Base-by-base conservation (phyloP, 2,329 filamentous ascomycete species). In the Alternaria sp. region DNA sequence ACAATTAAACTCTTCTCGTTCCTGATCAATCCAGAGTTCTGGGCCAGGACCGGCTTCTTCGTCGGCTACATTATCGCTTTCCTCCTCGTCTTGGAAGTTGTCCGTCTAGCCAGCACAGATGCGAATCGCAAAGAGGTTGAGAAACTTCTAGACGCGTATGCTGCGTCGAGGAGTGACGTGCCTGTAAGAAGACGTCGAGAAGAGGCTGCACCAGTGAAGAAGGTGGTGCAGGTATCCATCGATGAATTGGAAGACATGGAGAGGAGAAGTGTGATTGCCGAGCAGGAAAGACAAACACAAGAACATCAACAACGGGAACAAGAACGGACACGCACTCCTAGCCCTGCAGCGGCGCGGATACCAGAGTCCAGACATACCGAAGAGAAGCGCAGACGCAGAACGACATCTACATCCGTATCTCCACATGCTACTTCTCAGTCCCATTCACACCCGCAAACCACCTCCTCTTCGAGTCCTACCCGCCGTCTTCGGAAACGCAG, bases 71-170 rank as follows among this genome's bases (percentile, higher is more conserved):
- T 68, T 14, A 25, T 62, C 25, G 68, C 70, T 12, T 74, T 65
- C 50, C 65, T 73, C 41, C 50, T 74, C 15, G 69, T 69, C 18
- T 63, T 74, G 25, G 71, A 74, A 55, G 63, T 74, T 7, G 58
- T 72, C 3, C 62, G 71, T 5, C 57, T 74, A 23, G 65, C 63
- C 14, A 69, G 62, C 60, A 67, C 71, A 18, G 70, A 73, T 57
- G 70, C 56, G 12, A 69, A 71, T 33, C 71, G 72, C 59, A 69
- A 71, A 37, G 67, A 74, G 20, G 67, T 68, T 3, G 71, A 74
- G 33, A 69, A 61, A n/a, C 47, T 74, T 5, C 60, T 74, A 5
- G 71, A 74, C 10, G 55, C 64, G 6, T 74, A 74, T 55, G 62
- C 65, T 8, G 56, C 60, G 10, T 65, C 64, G 14, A 54, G 66